Evolutionary conservation across 257 asterid genomes (phyloP), one percentile per base, ranked within the genome.

Genomic region (Lycium ferocissimum): DNA sequence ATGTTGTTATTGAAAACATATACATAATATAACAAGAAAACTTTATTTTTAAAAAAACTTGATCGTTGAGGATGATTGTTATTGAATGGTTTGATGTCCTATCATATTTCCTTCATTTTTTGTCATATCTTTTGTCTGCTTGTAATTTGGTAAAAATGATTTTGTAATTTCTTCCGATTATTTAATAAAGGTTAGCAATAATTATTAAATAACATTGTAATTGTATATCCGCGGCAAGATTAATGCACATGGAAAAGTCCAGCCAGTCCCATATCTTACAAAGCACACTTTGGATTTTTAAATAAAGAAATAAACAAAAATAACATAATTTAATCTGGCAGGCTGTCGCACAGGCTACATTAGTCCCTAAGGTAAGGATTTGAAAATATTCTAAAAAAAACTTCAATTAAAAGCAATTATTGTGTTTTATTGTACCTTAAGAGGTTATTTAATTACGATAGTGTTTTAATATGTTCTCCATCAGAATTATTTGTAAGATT

Each of bases 221-320:
- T 26, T 26, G 54, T 43, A 3, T 83, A 40, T 83, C 83, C 71
- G 43, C 87, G 59, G 35, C 43, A 51, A 43, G 81, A 76, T 61
- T 22, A 26, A 26, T 26, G 80, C 83, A 84, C 84, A 62, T 72
- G 89, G 87, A 84, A 47, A 37, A 22, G 58, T 79, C 76, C 76
- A 63, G 45, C 26, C 69, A 62, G 4, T 62, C 9, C 37, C 14
- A 62, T 26, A 26, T n/a, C 9, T 59, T 59, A 17, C 33, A 59
- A 59, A n/a, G 4, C 11, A n/a, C 33, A 6, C 6, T 18, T 18
- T 59, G 33, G 11, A 59, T 59, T 18, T 59, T 59, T 15, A 3
- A 49, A 37, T 40, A 51, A 51, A 51, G 51, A 49, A 51, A 62
- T 84, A 65, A 65, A 49, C 22, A 10, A 63, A 75, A 49, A 5